These are phyloP conservation scores for Boehmeria nivea DNA, from an alignment of 306 rosid genomes.

Conservation along the genomic window DNA sequence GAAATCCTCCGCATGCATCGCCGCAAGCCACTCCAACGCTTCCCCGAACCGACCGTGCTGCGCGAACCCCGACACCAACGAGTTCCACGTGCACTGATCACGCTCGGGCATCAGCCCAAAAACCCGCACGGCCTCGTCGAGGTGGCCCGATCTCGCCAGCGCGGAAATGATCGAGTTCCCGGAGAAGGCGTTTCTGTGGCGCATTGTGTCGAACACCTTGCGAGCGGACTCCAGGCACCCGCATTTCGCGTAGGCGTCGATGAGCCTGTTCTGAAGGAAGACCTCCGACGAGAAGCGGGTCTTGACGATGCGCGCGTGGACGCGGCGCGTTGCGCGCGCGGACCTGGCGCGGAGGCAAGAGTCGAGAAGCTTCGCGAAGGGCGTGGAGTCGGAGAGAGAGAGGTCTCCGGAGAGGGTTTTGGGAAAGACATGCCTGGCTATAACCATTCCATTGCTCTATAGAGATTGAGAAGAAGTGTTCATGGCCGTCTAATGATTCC, in stretches of 20 bases:
- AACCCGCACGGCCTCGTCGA: conserved; percentile 19
- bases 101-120: conserved; percentile 15
- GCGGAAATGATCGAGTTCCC: conserved; percentile 19
- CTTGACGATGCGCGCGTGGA: conserved; percentile 24
- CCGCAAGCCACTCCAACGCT: conserved; percentile 19
- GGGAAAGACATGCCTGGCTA: conserved; percentile 15
- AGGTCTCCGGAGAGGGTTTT: conserved; percentile 21
- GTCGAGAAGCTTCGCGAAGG: conserved; percentile 24
- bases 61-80: conserved; percentile 19
- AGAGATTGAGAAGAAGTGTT: too few relatives aligned
- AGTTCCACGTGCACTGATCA: conserved; percentile 28
- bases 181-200: conserved; percentile 18
- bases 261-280: conserved; percentile 26
- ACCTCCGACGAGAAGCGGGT: conserved; percentile 16
- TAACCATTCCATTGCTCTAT: not conserved
- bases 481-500: too few relatives aligned
- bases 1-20: conserved; percentile 25
- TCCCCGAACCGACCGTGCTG: conserved; percentile 13
- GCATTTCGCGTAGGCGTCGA: conserved; percentile 21
- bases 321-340: conserved; percentile 9
- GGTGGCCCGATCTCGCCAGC: conserved; percentile 12
- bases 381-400: conserved; percentile 19
- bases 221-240: conserved; percentile 21
- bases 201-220: conserved; percentile 25
- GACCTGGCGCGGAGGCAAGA: conserved; percentile 18